These are phyloP conservation scores for Fraxinus dipetala DNA, from an alignment of 305 asterid genomes.

Conservation along the genomic window DNA sequence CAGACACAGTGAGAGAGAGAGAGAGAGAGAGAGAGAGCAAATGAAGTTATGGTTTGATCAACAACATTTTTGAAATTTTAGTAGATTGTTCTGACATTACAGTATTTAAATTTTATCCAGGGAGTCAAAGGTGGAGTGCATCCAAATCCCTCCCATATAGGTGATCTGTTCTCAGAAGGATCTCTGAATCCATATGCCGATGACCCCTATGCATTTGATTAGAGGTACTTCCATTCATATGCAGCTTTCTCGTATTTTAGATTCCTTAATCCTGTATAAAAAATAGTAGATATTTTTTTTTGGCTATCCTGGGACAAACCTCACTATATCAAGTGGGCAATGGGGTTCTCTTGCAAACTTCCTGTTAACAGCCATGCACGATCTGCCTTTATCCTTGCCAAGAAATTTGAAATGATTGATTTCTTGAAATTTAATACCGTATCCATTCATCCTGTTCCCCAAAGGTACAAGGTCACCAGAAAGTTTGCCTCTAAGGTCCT, in stretches of 20 bases:
- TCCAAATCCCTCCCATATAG: slow-evolving; percentile 66
- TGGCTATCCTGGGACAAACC: neutral
- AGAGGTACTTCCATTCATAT: slow-evolving; percentile 50
- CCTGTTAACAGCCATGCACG: neutral
- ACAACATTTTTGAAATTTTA: slow-evolving; percentile 1
- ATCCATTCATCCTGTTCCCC: neutral
- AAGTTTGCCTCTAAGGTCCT: neutral
- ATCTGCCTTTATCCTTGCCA: neutral
- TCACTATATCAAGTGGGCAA: neutral
- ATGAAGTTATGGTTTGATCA: neutral
- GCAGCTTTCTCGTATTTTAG: neutral
- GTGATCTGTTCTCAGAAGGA: slow-evolving; percentile 96
- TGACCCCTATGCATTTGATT: slow-evolving; percentile 94
- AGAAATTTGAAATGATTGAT: neutral
- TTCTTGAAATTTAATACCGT: neutral
- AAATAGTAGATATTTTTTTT: neutral
- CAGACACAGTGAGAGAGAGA: neutral
- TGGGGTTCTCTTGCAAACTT: neutral
- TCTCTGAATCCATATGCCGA: slow-evolving; percentile 90
- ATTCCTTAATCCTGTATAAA: neutral
- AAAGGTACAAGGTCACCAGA: neutral
- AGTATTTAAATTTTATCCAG: slow-evolving; percentile 39
- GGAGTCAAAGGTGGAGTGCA: slow-evolving; percentile 41
- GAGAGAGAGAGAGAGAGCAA: neutral
- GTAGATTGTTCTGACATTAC: slow-evolving; percentile 22